Base-by-base conservation (phyloP, 148 eudicot genomes). In the Talinum fruticosum region DNA sequence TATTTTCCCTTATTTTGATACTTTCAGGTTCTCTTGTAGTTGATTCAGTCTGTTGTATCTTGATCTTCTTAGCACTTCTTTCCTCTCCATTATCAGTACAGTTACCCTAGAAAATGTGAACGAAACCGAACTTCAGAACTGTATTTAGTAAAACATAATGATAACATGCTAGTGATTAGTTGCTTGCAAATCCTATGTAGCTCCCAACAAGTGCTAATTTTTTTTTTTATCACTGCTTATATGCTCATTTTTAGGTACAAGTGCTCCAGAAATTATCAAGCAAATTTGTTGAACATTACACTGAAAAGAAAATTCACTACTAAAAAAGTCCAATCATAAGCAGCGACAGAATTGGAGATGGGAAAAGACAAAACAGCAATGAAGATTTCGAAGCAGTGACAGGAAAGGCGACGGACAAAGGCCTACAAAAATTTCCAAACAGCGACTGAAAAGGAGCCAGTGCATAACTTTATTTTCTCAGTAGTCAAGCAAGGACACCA, bases 1-100 rank as follows among this genome's bases (percentile, higher is more conserved):
- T 66, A 32, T 16, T 66, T 14, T 66, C 37, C 6, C 37, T 32
- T 3, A 16, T 33, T 23, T 75, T 34, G 28, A 15, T 8, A 21
- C 4, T 28, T 68, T 8, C 36, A 57, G 44, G 72, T 44, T 69
- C 51, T 10, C 66, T 68, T 33, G 53, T 41, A 51, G 34, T 54
- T 29, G 28, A 37, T 57, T 72, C 77, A 44, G 8, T 45, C 72
- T 77, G 76, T 59, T 73, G 85, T 76, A 77, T 83, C 77, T 79
- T 83, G 67, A 66, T 35, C 74, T 67, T 79, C 78, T 79, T 68
- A 53, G n/a, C 38, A 61, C 65, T 18, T 73, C 79, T 76, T 36
- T 67, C 77, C 34, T 66, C 76, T 41, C 32, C 53, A 72, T 24
- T 53, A 18, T 23, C 37, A 6, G 66, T 51, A 59, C 61, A 47